A percentile compares a stretch with the other conserved stretches of the same genome.
Conservation (phyloP, 169 alveolate genomes). For the Blepharisma undulans region DNA sequence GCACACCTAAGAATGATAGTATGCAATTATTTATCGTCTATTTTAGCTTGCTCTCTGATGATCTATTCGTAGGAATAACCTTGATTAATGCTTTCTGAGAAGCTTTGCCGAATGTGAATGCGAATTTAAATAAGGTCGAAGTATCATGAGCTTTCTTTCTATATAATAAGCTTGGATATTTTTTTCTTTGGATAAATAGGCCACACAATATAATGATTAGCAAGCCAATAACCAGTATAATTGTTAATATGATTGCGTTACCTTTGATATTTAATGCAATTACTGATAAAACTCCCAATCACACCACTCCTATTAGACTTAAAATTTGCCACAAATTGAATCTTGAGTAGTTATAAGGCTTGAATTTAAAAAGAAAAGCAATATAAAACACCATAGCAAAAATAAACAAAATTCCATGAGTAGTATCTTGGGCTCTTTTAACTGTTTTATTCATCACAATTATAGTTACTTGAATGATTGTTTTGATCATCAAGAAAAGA, state of each 20-base stretch:
- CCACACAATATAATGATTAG: neutral
- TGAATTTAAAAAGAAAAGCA: neutral
- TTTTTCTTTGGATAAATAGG: neutral
- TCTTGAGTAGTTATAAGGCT: conserved; percentile 26
- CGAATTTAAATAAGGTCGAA: neutral
- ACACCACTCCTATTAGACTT: neutral
- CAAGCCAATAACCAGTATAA: neutral
- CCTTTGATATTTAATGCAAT: neutral
- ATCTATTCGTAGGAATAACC: too few species aligned
- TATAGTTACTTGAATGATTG: neutral
- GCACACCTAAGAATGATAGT: too few species aligned
- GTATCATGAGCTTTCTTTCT: neutral
- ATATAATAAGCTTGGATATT: neutral
- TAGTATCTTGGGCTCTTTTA: neutral
- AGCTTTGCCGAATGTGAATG: too few species aligned
- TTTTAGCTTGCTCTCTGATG: too few species aligned
- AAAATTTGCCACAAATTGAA: conserved; percentile 19
- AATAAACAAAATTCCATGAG: conserved; percentile 22
- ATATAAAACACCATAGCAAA: neutral
- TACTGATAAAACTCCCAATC: neutral
- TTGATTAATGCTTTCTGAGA: too few species aligned
- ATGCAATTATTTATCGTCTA: too few species aligned
- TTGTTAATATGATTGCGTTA: neutral
- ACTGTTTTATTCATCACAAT: neutral
- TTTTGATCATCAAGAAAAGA: conserved; percentile 20